These are phyloP conservation scores for Pugionium cornutum DNA, from an alignment of 345 rosid species.

Conservation along the genomic window DNA sequence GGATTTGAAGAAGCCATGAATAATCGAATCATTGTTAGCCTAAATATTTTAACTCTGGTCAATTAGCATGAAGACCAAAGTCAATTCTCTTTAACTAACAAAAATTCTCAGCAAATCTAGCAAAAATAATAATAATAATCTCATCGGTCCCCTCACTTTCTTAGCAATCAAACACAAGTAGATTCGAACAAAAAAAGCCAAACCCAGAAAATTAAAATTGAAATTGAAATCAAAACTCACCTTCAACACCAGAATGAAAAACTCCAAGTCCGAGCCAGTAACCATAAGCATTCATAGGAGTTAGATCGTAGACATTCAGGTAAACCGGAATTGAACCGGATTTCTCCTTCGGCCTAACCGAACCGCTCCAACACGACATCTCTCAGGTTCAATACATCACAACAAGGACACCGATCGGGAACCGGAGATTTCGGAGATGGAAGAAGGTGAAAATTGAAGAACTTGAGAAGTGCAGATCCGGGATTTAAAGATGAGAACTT, in stretches of 20 bases:
- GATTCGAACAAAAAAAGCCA: slow-evolving; percentile 21
- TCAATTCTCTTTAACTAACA: neutral
- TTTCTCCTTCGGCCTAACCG: slow-evolving; percentile 60
- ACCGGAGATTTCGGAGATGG: slow-evolving; percentile 17
- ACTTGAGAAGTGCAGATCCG: slow-evolving; percentile 30
- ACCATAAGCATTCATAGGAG: slow-evolving; percentile 90
- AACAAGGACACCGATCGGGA: slow-evolving; percentile 13
- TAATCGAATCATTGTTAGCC: neutral
- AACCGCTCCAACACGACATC: slow-evolving; percentile 64
- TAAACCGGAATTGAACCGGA: slow-evolving; percentile 77
- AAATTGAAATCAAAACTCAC: slow-evolving; percentile 35
- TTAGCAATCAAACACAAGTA: slow-evolving; percentile 26
- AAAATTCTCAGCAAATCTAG: slow-evolving; percentile 8
- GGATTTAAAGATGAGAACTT: slow-evolving; percentile 19
- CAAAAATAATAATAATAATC: neutral
- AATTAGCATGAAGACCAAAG: slow-evolving; percentile 7
- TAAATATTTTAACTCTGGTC: neutral
- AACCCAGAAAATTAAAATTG: slow-evolving; percentile 9
- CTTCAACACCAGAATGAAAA: slow-evolving; percentile 98
- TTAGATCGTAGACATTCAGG: slow-evolving; percentile 90
- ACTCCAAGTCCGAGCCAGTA: slow-evolving; percentile 96
- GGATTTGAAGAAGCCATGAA: neutral
- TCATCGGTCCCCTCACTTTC: slow-evolving; percentile 8
- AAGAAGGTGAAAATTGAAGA: neutral
- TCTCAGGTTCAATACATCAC: slow-evolving; percentile 26